phyloP scores from a whole-genome alignment of 2,329 filamentous ascomycete genomes.

The Colletotrichum noveboracense region DNA sequence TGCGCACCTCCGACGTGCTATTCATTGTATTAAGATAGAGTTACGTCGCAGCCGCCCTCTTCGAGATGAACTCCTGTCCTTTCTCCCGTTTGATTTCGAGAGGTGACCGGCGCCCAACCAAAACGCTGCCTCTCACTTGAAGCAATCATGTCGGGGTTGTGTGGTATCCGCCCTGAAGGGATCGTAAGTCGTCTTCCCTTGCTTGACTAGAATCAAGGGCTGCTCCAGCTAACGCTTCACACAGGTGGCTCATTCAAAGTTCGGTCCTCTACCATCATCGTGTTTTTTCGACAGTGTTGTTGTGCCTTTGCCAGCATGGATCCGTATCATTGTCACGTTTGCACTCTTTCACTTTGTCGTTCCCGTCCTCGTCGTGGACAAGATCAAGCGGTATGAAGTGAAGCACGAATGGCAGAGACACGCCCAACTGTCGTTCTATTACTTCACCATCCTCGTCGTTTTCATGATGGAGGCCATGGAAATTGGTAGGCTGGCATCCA shows the following conservation, averaged over 20 bases:
- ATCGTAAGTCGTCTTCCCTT: constrained; percentile 4
- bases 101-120: not conserved
- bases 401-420: constrained; percentile 23
- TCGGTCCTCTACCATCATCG: constrained; percentile 26
- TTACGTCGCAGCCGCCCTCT: constrained; percentile 11
- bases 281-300: constrained; percentile 32
- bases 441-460: constrained; percentile 26
- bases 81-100: constrained; percentile 7
- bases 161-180: constrained; percentile 21
- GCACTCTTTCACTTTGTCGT: constrained; percentile 21
- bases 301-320: constrained; percentile 28
- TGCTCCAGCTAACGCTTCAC: not conserved
- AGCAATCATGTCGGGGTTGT: constrained; percentile 17
- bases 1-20: constrained; percentile 11
- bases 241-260: constrained; percentile 8
- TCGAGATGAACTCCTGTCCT: constrained; percentile 16
- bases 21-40: constrained; percentile 19
- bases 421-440: constrained; percentile 24
- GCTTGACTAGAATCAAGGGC: not conserved
- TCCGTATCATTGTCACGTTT: constrained; percentile 24
- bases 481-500: constrained; percentile 23
- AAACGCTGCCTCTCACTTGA: not conserved
- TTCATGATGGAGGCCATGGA: constrained; percentile 29
- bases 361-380: constrained; percentile 12
- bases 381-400: constrained; percentile 5